Conservation (phyloP, 441 rosid species). For the Brassica hybrid region DNA sequence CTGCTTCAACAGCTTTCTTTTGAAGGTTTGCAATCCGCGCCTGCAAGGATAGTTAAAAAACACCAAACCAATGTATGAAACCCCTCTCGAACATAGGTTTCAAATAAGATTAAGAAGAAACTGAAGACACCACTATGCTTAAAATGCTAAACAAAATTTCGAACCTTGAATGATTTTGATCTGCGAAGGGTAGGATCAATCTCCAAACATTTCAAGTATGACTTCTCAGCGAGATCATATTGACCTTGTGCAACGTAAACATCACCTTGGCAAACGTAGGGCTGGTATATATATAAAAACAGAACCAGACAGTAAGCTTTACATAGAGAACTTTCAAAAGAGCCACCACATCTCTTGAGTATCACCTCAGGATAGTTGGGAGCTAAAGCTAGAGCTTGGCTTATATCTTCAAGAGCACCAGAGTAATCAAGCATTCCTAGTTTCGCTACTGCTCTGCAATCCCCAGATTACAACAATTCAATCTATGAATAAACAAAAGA, state of each 20-base stretch:
- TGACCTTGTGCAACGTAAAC: conserved; percentile 63
- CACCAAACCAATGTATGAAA: background rate
- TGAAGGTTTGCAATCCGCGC: no score
- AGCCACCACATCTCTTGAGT: background rate
- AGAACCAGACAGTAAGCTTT: background rate
- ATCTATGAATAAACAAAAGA: background rate
- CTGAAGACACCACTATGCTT: background rate
- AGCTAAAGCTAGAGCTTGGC: conserved; percentile 53
- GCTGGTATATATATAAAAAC: conserved; percentile 45
- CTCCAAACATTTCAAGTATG: conserved; percentile 60
- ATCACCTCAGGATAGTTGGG: conserved; percentile 66
- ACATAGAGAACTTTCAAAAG: background rate
- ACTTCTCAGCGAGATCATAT: conserved; percentile 69
- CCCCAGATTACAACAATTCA: conserved; percentile 21
- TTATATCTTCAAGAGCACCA: conserved; percentile 81
- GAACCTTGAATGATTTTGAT: conserved; percentile 75
- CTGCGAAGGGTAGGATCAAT: conserved; percentile 74
- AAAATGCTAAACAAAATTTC: conserved; percentile 11
- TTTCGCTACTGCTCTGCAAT: conserved; percentile 66
- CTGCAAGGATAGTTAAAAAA: no score
- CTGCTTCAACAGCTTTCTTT: no score
- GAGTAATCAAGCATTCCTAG: conserved; percentile 58
- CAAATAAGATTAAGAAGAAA: background rate
- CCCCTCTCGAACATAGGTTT: background rate
- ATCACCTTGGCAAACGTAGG: conserved; percentile 82